A percentile compares a stretch with the other conserved stretches of the same genome.
These are phyloP conservation scores for Aspergillus sclerotiicarbonarius DNA, from an alignment of 495 filamentous ascomycete genomes.

Conservation along the genomic window DNA sequence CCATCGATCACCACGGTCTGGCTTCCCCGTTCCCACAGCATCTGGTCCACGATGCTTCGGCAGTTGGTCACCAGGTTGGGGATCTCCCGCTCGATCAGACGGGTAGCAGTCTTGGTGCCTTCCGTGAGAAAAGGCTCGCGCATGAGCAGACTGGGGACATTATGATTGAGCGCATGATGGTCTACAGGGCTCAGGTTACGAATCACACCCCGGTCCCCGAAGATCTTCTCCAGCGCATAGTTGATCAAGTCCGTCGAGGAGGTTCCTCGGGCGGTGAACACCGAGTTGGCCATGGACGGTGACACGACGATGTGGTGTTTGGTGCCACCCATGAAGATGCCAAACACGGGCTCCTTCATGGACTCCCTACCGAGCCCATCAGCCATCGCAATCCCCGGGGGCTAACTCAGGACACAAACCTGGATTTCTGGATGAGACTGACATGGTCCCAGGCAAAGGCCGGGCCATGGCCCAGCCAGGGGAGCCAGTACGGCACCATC, in stretches of 20 bases:
- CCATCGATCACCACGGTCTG: constrained; percentile 33
- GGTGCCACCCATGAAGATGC: constrained; percentile 48
- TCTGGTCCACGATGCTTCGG: constrained; percentile 59
- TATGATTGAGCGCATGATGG: constrained; percentile 34
- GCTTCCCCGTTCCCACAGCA: constrained; percentile 56
- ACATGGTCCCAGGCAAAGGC: constrained; percentile 46
- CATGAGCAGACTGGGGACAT: constrained; percentile 38
- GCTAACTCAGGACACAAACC: constrained; percentile 32
- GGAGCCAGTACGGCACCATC: constrained; percentile 58
- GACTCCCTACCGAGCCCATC: constrained; percentile 27
- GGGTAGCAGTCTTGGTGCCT: constrained; percentile 32
- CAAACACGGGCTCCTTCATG: constrained; percentile 49
- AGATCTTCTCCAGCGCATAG: constrained; percentile 48
- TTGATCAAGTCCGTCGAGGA: constrained; percentile 35
- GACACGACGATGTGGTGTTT: constrained; percentile 52
- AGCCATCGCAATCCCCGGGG: constrained; percentile 13
- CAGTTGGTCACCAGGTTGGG: constrained; percentile 57
- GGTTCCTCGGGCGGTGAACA: constrained; percentile 37
- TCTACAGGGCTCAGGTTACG: constrained; percentile 32
- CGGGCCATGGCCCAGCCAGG: constrained; percentile 53
- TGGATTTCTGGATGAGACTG: constrained; percentile 36
- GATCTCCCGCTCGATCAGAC: constrained; percentile 39
- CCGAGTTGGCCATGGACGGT: constrained; percentile 45
- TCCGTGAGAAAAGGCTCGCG: constrained; percentile 43
- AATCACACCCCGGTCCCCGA: constrained; percentile 41